These are phyloP conservation scores for Diospyros lotus DNA, from an alignment of 148 eudicot species.

Conservation along the genomic window DNA sequence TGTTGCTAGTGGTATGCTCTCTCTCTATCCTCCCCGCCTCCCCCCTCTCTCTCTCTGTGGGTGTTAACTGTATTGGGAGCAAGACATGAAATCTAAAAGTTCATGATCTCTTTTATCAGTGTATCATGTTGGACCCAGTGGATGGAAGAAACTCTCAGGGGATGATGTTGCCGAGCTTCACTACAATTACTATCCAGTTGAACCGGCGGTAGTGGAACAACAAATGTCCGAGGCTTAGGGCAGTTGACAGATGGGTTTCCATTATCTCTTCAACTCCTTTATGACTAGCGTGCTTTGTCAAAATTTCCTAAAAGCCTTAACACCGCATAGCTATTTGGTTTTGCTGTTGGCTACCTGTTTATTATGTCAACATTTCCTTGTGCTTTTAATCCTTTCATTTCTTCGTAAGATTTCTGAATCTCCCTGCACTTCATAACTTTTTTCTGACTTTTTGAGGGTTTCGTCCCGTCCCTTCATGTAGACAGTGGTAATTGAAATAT, in stretches of 20 bases:
- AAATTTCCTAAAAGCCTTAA: neutral
- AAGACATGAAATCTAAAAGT: neutral
- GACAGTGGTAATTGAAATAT: too few relatives aligned
- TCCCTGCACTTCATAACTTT: neutral
- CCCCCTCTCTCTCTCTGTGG: neutral
- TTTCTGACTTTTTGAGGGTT: neutral
- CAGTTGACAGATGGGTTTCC: slow-evolving; percentile 18
- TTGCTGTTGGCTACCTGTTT: neutral
- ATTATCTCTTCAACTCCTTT: neutral
- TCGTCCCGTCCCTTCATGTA: neutral
- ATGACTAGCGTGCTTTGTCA: neutral
- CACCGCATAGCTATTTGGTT: neutral
- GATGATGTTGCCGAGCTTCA: slow-evolving; percentile 96
- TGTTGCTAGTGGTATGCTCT: slow-evolving; percentile 74
- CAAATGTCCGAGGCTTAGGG: slow-evolving; percentile 67
- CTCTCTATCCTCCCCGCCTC: slow-evolving; percentile 8
- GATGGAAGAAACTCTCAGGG: slow-evolving; percentile 91
- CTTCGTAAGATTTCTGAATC: neutral
- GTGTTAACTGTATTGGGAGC: neutral
- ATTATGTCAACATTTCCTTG: neutral
- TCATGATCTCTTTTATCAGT: slow-evolving; percentile 36
- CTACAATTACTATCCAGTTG: slow-evolving; percentile 72
- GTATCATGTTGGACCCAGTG: slow-evolving; percentile 79
- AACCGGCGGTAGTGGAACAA: slow-evolving; percentile 56
- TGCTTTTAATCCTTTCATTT: neutral